phyloP scores from a whole-genome alignment of 768 basidiomycete genomes.

The Rubroboletus satanas region DNA sequence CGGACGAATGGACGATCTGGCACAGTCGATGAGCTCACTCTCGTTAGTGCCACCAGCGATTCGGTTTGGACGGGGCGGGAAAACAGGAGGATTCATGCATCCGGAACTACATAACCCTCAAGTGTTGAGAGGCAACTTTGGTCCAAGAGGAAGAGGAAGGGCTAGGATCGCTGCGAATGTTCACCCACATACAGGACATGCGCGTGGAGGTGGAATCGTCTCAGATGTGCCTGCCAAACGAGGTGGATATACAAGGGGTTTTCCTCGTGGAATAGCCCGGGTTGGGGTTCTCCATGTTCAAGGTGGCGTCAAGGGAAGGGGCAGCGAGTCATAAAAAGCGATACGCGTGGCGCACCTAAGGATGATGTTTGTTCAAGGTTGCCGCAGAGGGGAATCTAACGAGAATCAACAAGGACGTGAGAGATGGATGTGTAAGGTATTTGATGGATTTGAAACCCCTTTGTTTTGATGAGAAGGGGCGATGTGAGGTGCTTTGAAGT shows the following conservation, averaged over 20 bases:
- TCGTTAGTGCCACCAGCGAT: slow-evolving; percentile 66
- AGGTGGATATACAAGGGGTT: slow-evolving; percentile 10
- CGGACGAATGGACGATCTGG: slow-evolving; percentile 43
- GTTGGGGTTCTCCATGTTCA: slow-evolving; percentile 4
- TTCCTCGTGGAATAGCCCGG: slow-evolving; percentile 14
- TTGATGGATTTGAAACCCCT: not conserved
- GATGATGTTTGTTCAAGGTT: not conserved
- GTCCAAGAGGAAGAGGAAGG: slow-evolving; percentile 31
- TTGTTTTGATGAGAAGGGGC: not conserved
- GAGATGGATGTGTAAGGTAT: not conserved
- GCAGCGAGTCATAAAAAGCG: slow-evolving; percentile 10
- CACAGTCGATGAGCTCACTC: slow-evolving; percentile 44
- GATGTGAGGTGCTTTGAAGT: not conserved
- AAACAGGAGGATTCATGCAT: slow-evolving; percentile 47
- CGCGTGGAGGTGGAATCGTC: slow-evolving; percentile 3
- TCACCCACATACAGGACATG: slow-evolving; percentile 12
- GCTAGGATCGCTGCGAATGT: slow-evolving; percentile 25
- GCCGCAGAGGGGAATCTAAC: not conserved
- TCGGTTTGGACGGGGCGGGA: slow-evolving; percentile 71
- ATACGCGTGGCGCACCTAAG: not conserved
- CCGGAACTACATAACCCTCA: slow-evolving; percentile 32
- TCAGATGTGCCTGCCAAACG: not conserved
- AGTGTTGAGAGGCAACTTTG: slow-evolving; percentile 26
- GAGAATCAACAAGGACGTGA: not conserved
- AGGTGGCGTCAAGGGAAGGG: slow-evolving; percentile 8